Conservation (phyloP, 2,329 filamentous ascomycete genomes). For the Fusarium caatingaense region DNA sequence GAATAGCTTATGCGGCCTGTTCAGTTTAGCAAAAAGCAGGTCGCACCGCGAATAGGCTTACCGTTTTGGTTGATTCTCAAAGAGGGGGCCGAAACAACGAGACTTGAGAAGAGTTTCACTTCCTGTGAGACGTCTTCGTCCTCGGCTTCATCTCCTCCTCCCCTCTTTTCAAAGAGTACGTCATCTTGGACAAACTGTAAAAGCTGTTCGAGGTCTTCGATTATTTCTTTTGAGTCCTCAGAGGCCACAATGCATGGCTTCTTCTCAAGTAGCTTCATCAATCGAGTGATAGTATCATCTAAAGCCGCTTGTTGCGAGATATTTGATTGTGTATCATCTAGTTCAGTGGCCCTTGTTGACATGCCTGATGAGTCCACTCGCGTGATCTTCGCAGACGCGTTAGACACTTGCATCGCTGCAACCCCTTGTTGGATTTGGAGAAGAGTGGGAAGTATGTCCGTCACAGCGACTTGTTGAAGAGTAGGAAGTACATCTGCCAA, state of each 20-base stretch:
- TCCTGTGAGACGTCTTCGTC: neutral
- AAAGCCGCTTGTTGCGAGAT: neutral
- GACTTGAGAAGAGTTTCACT: neutral
- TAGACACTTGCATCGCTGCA: accelerated
- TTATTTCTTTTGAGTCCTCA: neutral
- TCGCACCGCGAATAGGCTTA: accelerated
- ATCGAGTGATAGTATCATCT: neutral
- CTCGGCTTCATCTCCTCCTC: accelerated
- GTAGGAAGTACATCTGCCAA: neutral
- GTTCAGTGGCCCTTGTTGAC: neutral
- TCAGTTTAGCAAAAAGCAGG: neutral
- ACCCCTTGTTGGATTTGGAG: neutral
- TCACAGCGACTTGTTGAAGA: neutral
- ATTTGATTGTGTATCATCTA: accelerated
- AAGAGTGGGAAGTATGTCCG: too few species aligned
- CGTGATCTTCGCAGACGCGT: accelerated
- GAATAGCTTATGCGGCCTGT: accelerated
- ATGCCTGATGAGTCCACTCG: accelerated
- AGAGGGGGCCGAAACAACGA: accelerated
- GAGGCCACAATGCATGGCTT: neutral
- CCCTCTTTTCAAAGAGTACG: accelerated
- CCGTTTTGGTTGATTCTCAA: neutral
- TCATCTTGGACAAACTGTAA: neutral
- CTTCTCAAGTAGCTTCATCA: neutral
- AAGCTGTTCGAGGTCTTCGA: neutral